These are phyloP conservation scores for Solanum rostratum DNA, from an alignment of 257 asterid species.

Conservation along the genomic window DNA sequence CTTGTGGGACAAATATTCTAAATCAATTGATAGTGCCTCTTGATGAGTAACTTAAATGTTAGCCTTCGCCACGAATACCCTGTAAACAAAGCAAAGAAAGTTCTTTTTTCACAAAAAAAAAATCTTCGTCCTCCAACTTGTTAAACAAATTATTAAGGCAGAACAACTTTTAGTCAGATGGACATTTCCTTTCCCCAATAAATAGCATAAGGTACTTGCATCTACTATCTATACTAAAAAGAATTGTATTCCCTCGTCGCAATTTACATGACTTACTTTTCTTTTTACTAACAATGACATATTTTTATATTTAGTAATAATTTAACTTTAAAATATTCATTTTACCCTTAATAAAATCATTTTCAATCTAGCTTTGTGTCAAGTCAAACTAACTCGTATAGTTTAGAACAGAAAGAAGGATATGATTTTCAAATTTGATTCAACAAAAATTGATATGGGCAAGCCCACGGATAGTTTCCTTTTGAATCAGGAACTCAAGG, in stretches of 20 bases:
- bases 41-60: not conserved
- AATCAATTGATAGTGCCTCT: not conserved
- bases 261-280: too few species aligned
- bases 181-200: not conserved
- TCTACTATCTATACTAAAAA: not conserved
- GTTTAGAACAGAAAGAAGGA: too few species aligned
- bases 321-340: too few species aligned
- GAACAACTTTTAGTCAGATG: not conserved
- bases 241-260: not conserved
- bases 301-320: too few species aligned
- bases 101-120: not conserved
- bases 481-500: not conserved
- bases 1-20: conserved; percentile 8
- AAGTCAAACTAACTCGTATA: too few species aligned
- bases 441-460: not conserved
- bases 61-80: not conserved
- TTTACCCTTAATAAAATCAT: too few species aligned
- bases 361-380: too few species aligned
- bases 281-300: too few species aligned
- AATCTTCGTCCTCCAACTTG: not conserved
- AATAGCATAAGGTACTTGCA: not conserved
- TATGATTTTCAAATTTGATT: not conserved
- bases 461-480: not conserved
- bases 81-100: not conserved
- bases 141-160: not conserved